These are phyloP conservation scores for Trichoderma atroviride DNA, from an alignment of 2,329 filamentous ascomycete species.

Conservation along the genomic window DNA sequence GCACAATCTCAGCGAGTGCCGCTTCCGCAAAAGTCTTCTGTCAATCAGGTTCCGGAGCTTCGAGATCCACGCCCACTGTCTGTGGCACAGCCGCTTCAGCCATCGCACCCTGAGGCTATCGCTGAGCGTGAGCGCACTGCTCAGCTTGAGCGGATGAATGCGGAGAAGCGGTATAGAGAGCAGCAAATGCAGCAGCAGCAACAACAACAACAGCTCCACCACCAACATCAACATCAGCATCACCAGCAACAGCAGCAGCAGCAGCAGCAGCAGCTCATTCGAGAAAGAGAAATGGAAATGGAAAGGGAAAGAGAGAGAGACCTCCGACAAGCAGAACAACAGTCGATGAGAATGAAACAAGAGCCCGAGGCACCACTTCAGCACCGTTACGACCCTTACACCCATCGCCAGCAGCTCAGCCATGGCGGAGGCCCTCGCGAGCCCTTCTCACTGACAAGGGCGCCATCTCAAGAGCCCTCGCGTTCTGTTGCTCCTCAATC, in stretches of 20 bases:
- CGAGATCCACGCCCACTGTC: slow-evolving; percentile 41
- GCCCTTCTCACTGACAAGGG: slow-evolving; percentile 43
- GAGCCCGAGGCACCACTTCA: slow-evolving; percentile 50
- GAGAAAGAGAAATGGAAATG: slow-evolving; percentile 26
- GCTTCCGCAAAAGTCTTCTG: slow-evolving; percentile 45
- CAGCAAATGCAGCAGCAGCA: slow-evolving; percentile 30
- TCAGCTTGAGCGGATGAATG: slow-evolving; percentile 39
- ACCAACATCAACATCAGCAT: slow-evolving; percentile 27
- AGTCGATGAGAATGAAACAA: slow-evolving; percentile 50
- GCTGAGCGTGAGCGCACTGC: slow-evolving; percentile 34
- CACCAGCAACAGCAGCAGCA: slow-evolving; percentile 29
- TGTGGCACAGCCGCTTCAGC: slow-evolving; percentile 41
- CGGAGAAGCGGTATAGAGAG: slow-evolving; percentile 37
- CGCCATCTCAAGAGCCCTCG: slow-evolving; percentile 48
- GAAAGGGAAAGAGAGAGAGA: slow-evolving; percentile 37
- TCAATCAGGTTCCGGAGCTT: slow-evolving; percentile 39
- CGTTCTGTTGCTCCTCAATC: slow-evolving; percentile 43
- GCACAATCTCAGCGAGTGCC: slow-evolving; percentile 42
- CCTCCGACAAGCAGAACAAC: slow-evolving; percentile 37
- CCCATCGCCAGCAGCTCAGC: slow-evolving; percentile 45
- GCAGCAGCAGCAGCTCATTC: slow-evolving; percentile 23
- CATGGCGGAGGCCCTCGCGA: slow-evolving; percentile 46
- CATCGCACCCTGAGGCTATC: slow-evolving; percentile 40
- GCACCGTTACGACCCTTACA: slow-evolving; percentile 51
- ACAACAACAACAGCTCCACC: slow-evolving; percentile 27